Base-by-base conservation (phyloP, 805 yeast species). In the Metschnikowia continentalis region DNA sequence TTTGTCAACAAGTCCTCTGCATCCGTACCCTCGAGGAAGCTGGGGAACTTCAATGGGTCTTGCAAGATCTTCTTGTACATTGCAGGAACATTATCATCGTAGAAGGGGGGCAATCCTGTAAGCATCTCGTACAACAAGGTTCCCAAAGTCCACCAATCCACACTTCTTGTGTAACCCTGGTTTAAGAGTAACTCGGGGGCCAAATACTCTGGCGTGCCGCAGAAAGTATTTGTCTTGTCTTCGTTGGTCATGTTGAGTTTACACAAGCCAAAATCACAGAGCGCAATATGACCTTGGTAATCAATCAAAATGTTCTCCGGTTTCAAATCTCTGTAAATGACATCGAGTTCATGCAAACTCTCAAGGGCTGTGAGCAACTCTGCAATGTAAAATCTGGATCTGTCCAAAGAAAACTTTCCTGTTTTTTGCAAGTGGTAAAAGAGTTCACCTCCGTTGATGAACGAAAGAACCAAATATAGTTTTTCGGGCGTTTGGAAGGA, bases 101-200 rank as follows among this genome's bases (percentile, higher is more conserved):
- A 94, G 67, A 90, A 94, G 37, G 99, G 99, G 4, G 99, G 99
- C 58, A 94, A 77, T 1, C 98, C 97, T 1, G 97, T 90, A 54
- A 94, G 75, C 99, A 94, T 94, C 65, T 92, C 99, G 66, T 90
- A 94, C 42, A 94, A 74, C 48, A 94, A 75, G 15, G 92, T 91
- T 39, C 99, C 99, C 60, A 94, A 75, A 1, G 99, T 94, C 99
- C 99, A 94, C 92, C 97, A 94, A 69, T 94, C 99, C 20, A 94
- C 98, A 8, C 87, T 86, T 67, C 96, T 84, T 2, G 98, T 90
- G 69, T 94, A 94, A 1, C 98, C 98, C 65, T 88, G 90, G 45
- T 95, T 94, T 60, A 90, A 74, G 45, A 94, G 74, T 59, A 94
- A 75, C 69, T 94, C 99, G 1, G 99, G 99, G 1, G 98, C 97